Evolutionary conservation across 208 protist genomes (phyloP).

Genomic region (Angomonas ambiguus): DNA sequence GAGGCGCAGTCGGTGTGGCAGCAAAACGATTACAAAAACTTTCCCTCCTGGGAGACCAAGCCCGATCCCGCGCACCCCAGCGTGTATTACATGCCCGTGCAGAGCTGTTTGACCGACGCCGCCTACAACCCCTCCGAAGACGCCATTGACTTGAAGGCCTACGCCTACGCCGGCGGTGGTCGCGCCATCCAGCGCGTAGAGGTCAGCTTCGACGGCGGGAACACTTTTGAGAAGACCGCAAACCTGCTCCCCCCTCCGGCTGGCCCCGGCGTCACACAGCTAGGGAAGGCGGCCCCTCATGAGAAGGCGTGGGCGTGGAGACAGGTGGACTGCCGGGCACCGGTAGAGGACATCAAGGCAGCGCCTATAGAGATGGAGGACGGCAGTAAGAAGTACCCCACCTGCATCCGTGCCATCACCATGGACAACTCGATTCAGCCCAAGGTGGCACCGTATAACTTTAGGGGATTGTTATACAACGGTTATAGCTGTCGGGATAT

Average conservation of each 20-base stretch:
- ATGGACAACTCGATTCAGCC: slow-evolving; percentile 31
- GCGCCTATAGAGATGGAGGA: slow-evolving; percentile 16
- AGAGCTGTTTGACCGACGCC: slow-evolving; percentile 62
- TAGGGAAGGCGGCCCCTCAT: slow-evolving; percentile 3
- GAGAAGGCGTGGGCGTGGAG: slow-evolving; percentile 41
- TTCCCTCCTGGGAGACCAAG: slow-evolving; percentile 50
- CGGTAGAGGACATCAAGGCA: slow-evolving; percentile 27
- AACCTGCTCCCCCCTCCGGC: slow-evolving; percentile 17
- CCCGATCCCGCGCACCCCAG: slow-evolving; percentile 27
- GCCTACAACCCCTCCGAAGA: slow-evolving; percentile 23
- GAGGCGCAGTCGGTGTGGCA: slow-evolving; percentile 70
- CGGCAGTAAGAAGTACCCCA: slow-evolving; percentile 9
- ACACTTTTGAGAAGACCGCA: slow-evolving; percentile 41
- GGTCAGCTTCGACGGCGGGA: slow-evolving; percentile 68
- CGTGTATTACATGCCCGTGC: slow-evolving; percentile 77
- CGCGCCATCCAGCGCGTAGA: slow-evolving; percentile 74
- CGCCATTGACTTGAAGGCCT: slow-evolving; percentile 44
- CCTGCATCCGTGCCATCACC: slow-evolving; percentile 29
- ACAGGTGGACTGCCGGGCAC: slow-evolving; percentile 23
- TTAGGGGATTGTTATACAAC: slow-evolving; percentile 39
- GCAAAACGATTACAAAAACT: slow-evolving; percentile 85
- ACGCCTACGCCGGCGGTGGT: slow-evolving; percentile 72
- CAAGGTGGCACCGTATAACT: slow-evolving; percentile 19
- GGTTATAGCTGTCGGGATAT: slow-evolving; percentile 36
- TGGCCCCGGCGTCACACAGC: slow-evolving; percentile 5